Percentiles rank a stretch among this genome's conserved stretches.
These are phyloP conservation scores for Penicillium aurantiogriseum DNA, from an alignment of 2,329 filamentous ascomycete species.

Conservation along the genomic window DNA sequence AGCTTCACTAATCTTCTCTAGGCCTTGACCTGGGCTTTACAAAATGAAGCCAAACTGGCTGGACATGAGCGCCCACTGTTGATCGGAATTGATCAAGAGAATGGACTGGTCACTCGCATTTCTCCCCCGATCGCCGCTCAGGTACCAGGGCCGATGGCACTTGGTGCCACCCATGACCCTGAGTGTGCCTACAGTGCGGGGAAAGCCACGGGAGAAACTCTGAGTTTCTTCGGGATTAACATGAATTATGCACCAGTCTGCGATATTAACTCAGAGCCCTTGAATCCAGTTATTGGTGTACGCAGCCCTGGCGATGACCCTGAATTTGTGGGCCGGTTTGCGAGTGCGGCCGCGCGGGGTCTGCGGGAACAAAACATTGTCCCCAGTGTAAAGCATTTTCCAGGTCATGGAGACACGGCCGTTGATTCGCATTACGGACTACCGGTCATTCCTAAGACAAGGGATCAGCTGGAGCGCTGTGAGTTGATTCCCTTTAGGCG, in stretches of 20 bases:
- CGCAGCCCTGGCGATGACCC: slow-evolving; percentile 46
- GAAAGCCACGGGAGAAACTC: slow-evolving; percentile 39
- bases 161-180: slow-evolving; percentile 42
- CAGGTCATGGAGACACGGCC: slow-evolving; percentile 47
- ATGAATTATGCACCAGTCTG: slow-evolving; percentile 49
- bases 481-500: slow-evolving; percentile 47
- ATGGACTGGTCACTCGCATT: slow-evolving; percentile 46
- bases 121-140: slow-evolving; percentile 42
- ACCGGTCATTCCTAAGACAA: slow-evolving; percentile 40
- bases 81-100: slow-evolving; percentile 49
- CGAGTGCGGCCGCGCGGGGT: slow-evolving; percentile 40
- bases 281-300: slow-evolving; percentile 47
- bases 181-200: slow-evolving; percentile 39
- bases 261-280: slow-evolving; percentile 47
- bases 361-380: slow-evolving; percentile 41
- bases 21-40: slow-evolving; percentile 37
- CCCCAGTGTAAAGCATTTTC: slow-evolving; percentile 48
- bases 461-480: slow-evolving; percentile 39
- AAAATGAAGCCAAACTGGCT: slow-evolving; percentile 40
- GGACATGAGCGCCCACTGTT: slow-evolving; percentile 44
- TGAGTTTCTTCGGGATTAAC: slow-evolving; percentile 44
- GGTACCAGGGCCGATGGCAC: slow-evolving; percentile 46
- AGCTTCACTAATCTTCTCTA: slow-evolving; percentile 9
- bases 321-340: slow-evolving; percentile 42
- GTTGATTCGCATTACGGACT: slow-evolving; percentile 47